phyloP scores from a whole-genome alignment of 148 eudicot genomes.

The Mesembryanthemum crystallinum region DNA sequence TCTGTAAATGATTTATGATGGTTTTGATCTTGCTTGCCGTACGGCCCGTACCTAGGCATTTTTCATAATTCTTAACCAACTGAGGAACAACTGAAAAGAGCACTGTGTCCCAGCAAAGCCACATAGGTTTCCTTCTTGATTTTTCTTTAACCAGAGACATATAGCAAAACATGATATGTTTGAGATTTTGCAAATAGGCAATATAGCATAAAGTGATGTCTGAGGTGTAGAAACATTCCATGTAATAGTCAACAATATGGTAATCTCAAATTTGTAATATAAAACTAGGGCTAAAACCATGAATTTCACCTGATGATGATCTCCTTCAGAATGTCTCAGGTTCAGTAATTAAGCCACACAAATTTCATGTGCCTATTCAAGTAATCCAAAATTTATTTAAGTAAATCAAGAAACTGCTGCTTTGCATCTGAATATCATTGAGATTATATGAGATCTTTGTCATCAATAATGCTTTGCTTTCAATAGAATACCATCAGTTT shows the following conservation, averaged over 20 bases:
- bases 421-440: neutral
- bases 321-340: too few relatives aligned
- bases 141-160: neutral
- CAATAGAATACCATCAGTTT: neutral
- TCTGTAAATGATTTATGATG: neutral
- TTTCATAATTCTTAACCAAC: neutral
- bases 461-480: neutral
- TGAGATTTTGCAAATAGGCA: too few relatives aligned
- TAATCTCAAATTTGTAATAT: too few relatives aligned
- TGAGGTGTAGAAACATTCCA: too few relatives aligned
- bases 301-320: too few relatives aligned
- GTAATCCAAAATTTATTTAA: too few relatives aligned
- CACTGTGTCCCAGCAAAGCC: neutral
- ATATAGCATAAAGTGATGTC: too few relatives aligned
- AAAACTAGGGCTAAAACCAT: too few relatives aligned
- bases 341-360: too few relatives aligned
- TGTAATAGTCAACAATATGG: too few relatives aligned
- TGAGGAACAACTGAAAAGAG: neutral
- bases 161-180: neutral
- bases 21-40: neutral
- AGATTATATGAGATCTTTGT: neutral
- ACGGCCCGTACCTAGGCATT: neutral
- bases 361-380: too few relatives aligned
- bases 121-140: neutral
- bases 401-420: too few relatives aligned